These are phyloP conservation scores for Alnus glutinosa DNA, from an alignment of 306 rosid genomes.

Conservation along the genomic window DNA sequence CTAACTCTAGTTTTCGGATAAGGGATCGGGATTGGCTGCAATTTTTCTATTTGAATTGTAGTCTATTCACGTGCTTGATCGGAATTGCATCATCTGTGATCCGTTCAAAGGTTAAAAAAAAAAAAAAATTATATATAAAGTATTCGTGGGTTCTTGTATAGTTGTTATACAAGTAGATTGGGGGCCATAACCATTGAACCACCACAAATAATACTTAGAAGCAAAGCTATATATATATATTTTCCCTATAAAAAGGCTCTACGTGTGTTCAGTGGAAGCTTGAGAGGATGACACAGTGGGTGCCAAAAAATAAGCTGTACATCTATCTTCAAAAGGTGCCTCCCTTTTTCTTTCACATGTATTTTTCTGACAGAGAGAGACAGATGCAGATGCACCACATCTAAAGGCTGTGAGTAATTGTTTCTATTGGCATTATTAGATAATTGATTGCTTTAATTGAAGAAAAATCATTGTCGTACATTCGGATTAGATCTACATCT, in stretches of 20 bases:
- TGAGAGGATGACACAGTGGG: neutral
- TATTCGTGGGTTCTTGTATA: neutral
- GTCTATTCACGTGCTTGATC: too few species aligned
- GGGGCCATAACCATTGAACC: neutral
- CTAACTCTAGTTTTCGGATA: too few species aligned
- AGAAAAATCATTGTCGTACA: neutral
- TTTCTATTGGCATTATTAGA: neutral
- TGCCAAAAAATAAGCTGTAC: neutral
- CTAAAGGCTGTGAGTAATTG: neutral
- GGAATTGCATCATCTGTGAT: too few species aligned
- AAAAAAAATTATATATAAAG: too few species aligned
- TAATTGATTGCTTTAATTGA: neutral
- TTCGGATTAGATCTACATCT: neutral
- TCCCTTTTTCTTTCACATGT: neutral
- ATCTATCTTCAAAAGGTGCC: neutral
- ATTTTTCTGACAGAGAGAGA: neutral
- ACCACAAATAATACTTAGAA: slow-evolving; percentile 2
- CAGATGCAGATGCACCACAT: neutral
- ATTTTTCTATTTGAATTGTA: too few species aligned
- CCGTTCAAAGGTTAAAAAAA: too few species aligned
- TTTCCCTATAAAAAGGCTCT: neutral
- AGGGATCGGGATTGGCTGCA: too few species aligned
- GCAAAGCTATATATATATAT: slow-evolving; percentile 6
- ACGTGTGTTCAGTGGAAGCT: neutral
- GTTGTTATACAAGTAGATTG: neutral